phyloP scores from a whole-genome alignment of 2,329 filamentous ascomycete genomes.

The Elsinoe ampelina region DNA sequence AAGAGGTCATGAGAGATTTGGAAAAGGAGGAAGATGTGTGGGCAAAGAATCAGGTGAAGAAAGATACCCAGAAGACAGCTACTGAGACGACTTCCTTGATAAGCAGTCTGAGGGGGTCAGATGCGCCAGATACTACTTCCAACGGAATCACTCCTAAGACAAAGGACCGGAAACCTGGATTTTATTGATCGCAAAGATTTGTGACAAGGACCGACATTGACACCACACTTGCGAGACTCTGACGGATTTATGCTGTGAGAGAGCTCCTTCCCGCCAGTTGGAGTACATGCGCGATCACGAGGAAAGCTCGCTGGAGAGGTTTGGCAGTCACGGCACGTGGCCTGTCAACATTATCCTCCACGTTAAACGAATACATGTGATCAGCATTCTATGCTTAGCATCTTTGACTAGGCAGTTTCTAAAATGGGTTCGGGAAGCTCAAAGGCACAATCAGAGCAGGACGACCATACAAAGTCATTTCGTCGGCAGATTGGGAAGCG shows the following conservation, averaged over 20 bases:
- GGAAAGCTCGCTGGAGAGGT: not conserved
- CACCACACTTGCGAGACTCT: too few relatives aligned
- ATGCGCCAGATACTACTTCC: not conserved
- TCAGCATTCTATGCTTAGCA: not conserved
- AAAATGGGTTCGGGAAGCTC: conserved; percentile 4
- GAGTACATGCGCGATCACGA: not conserved
- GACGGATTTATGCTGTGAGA: not conserved
- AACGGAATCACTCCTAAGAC: not conserved
- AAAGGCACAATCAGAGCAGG: not conserved
- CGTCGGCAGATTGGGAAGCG: conserved; percentile 12
- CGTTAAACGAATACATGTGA: not conserved
- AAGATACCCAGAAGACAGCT: conserved; percentile 8
- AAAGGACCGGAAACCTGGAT: conserved; percentile 9
- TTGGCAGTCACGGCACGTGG: not conserved
- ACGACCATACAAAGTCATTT: not conserved
- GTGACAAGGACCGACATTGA: not conserved
- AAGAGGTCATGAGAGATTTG: conserved; percentile 55
- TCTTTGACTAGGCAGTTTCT: not conserved
- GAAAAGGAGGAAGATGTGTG: conserved; percentile 26
- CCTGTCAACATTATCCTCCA: not conserved
- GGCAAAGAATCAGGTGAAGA: conserved; percentile 23
- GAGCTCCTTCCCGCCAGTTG: not conserved
- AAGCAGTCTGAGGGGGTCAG: not conserved
- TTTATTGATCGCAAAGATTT: not conserved
- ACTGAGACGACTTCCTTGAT: not conserved